Conservation (phyloP, 1,284 basidiomycete genomes). For the Thelephora terrestris region DNA sequence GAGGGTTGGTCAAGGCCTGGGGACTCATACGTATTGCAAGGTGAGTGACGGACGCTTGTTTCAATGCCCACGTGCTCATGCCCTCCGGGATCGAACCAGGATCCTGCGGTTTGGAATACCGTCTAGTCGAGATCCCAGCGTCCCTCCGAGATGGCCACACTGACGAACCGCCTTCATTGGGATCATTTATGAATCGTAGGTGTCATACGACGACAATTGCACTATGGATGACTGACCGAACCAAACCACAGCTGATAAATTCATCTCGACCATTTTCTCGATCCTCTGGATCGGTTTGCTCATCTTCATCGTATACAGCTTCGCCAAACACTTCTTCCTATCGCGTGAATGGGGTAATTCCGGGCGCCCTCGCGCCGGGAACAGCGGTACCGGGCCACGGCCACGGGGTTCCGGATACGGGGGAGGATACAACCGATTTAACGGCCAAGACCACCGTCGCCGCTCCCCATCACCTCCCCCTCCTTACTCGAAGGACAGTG, state of each 20-base stretch:
- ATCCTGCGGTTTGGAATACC: conserved; percentile 76
- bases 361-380: conserved; percentile 10
- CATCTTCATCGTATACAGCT: conserved; percentile 43
- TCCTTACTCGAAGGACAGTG: conserved; percentile 53
- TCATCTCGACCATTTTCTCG: conserved; percentile 35
- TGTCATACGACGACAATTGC: not conserved
- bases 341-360: conserved; percentile 15
- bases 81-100: conserved; percentile 30
- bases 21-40: conserved; percentile 79
- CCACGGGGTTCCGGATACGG: conserved; percentile 21
- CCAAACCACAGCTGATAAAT: not conserved
- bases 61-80: too few species aligned
- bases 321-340: conserved; percentile 42
- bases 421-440: conserved; percentile 35
- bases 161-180: not conserved
- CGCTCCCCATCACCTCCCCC: conserved; percentile 51
- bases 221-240: too few species aligned
- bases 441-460: conserved; percentile 30
- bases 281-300: conserved; percentile 45
- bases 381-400: conserved; percentile 25
- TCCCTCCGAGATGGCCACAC: conserved; percentile 28
- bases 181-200: conserved; percentile 4
- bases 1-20: conserved; percentile 81
- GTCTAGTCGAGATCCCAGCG: conserved; percentile 55
- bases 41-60: conserved; percentile 28